phyloP scores from a whole-genome alignment of 768 basidiomycete genomes.

The Cyclocybe cylindracea region DNA sequence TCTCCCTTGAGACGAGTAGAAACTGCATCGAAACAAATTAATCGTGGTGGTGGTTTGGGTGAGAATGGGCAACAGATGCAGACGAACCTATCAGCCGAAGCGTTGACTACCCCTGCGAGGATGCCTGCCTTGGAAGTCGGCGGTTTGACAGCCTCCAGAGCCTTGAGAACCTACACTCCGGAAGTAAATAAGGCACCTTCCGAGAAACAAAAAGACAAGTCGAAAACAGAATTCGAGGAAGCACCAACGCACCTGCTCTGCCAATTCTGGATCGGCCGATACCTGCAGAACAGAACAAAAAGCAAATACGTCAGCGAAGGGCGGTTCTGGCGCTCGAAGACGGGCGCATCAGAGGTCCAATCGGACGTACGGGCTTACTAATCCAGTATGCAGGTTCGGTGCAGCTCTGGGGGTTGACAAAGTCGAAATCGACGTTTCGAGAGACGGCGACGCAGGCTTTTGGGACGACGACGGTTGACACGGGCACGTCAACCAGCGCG shows the following conservation, averaged over 20 bases:
- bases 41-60: conserved; percentile 1
- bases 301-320: too few species aligned
- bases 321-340: too few species aligned
- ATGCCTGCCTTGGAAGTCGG: conserved; percentile 33
- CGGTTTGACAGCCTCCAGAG: conserved; percentile 48
- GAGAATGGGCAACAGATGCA: neutral
- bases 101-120: conserved; percentile 56
- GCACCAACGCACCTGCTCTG: conserved; percentile 42
- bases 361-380: conserved; percentile 59
- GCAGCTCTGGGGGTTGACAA: conserved; percentile 43
- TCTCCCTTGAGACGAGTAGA: conserved; percentile 86
- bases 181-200: neutral
- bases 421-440: conserved; percentile 80
- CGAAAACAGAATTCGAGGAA: neutral
- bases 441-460: conserved; percentile 65
- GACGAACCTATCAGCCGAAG: conserved; percentile 76
- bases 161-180: conserved; percentile 42
- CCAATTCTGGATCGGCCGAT: conserved; percentile 56
- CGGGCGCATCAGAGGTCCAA: too few species aligned
- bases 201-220: neutral
- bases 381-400: conserved; percentile 60
- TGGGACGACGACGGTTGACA: conserved; percentile 79
- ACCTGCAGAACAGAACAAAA: conserved; percentile 38
- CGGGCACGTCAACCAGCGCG: conserved; percentile 62
- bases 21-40: conserved; percentile 41